Evolutionary conservation across 441 rosid genomes (phyloP), one percentile per base, ranked within the genome.

Genomic region (Gossypium lobatum): DNA sequence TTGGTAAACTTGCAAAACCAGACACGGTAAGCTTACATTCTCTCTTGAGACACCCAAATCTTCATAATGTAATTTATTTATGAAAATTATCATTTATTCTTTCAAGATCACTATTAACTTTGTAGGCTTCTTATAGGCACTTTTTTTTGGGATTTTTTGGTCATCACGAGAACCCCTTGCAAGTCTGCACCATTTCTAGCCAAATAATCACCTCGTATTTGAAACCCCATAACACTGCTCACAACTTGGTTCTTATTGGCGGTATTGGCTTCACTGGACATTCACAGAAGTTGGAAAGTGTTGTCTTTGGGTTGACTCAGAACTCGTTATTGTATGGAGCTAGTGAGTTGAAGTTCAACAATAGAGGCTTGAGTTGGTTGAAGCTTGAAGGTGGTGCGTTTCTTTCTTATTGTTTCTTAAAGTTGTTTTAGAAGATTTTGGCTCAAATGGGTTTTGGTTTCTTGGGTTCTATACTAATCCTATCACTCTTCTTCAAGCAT

Each of bases 391-490:
- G 59, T 55, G 62, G 67, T 64, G 53, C 65, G 66, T 74, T 72
- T 62, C 39, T 45, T 1, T 50, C 37, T 68, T 73, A 14, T 55
- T 31, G 28, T 55, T 39, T 20, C 70, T 4, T 37, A 42, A 48
- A 21, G 8, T 39, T 39, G 45, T 39, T 37, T 17, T 55, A 13
- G n/a, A 16, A 7, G 16, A 23, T 54, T 63, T 52, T 20, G 54
- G 21, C 64, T 62, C 80, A 75, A 93, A 93, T 93, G 96, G 90
- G 88, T 79, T 74, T 85, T 82, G 73, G 85, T 77, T 84, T 85
- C 26, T 80, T 85, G 72, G 70, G 83, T 77, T 89, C 67, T 65
- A 57, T 88, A 39, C 80, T 92, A 75, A 75, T 90, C 82, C 83
- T 92, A 75, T 67, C 88, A 60, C 74, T 92, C 79, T 80, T 87